Evolutionary conservation across 805 yeast species (phyloP), one percentile per base, ranked within the genome.

Genomic region (Sugiyamaella valdiviana): DNA sequence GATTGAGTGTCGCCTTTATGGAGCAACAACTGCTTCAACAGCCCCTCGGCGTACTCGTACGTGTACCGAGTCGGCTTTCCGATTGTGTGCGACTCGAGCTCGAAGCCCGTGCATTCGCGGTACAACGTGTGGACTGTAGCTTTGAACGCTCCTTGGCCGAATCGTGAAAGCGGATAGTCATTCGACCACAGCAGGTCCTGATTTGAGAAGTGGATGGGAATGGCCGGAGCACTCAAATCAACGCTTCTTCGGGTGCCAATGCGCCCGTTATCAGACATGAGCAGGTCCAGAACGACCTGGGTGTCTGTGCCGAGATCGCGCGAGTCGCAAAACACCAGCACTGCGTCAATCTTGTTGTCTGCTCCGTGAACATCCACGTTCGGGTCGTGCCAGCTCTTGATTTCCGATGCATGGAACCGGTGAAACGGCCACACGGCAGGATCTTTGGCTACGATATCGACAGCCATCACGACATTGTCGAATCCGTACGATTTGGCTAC

Each of bases 91-190:
- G 77, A 76, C 35, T 75, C 68, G 51, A 89, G 65, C 2, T 64
- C 62, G 14, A 79, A 78, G n/a, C 66, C 67, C 50, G 83, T 80
- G 46, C 72, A 62, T 44, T 75, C 76, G 17, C 64, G 61, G 58
- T 85, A 85, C 39, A 88, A 64, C 3, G 77, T 67, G 58, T 85
- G 83, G 3, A 84, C 66, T 39, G 77, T 67, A 45, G 78, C 74
- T 52, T 91, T 72, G 59, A 85, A 83, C 1, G 91, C 95, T 21
- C 97, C 97, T 67, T 89, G 95, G 5, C 96, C 97, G 60, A 87
- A 85, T 48, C 97, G 74, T 19, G 95, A 87, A 47, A 82, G 66
- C 14, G 63, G 66, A 63, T 83, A 90, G 58, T 83, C 88, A 60
- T 85, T 89, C 15, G 96, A 86, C 95, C 96, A 90, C 29, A 84